Evolutionary conservation across 805 yeast genomes (phyloP), one percentile per base, ranked within the genome.

Genomic region (Wickerhamiella parazyma): DNA sequence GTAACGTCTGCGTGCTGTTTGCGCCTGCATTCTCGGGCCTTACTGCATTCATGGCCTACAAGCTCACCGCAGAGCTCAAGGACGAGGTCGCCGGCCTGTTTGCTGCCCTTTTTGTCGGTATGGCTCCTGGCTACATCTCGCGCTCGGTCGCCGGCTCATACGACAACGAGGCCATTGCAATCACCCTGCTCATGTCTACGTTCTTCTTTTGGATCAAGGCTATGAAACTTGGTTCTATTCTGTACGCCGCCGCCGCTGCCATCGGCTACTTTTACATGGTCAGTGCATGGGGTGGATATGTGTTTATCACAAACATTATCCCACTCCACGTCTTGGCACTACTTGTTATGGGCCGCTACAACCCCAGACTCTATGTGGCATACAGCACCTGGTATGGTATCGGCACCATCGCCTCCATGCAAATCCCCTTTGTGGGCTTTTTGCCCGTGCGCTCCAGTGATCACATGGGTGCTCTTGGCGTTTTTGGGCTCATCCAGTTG

Each of bases 271-370:
- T 93, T 65, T 91, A 91, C 71, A 91, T 91, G 99, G 99, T 91
- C 42, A 78, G 94, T 38, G 98, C 99, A 10, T 87, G 99, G 96
- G 99, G 99, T 69, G 99, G 99, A 21, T 91, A 91, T 60, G 99
- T 93, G 42, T 91, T 91, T 70, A 93, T 91, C 65, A 91, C 99
- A 47, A 91, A 91, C 67, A 76, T 93, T 70, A 85, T 91, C 55
- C 98, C 98, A 38, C 69, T 91, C 54, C 99, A 91, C 61, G 86
- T 87, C 20, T 87, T 91, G 58, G 87, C 85, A 40, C 69, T 91
- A 59, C 65, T 91, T 42, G 65, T 84, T 51, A 91, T 91, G 97
- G 98, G 98, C 42, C 79, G 98, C 57, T 91, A 86, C 64, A 74
- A 74, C 53, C 78, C 78, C 54, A 76, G 78, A 51, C 61, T 91